A percentile compares a stretch with the other conserved stretches of the same genome.
Conservation (phyloP, 179 eudicot genomes). For the Beta macrorhiza region DNA sequence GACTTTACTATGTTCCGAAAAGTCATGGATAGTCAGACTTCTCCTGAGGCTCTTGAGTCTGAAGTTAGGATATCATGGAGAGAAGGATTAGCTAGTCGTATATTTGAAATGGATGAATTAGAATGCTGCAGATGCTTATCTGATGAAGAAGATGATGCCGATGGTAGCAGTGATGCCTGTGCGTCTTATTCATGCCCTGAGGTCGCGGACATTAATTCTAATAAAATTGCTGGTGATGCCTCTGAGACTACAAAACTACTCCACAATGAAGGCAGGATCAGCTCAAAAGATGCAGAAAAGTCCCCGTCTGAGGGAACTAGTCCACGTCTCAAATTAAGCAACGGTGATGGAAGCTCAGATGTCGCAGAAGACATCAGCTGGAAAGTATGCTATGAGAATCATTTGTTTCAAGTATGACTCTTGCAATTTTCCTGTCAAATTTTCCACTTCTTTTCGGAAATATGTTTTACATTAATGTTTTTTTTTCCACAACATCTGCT, state of each 20-base stretch:
- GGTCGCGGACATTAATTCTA: not conserved
- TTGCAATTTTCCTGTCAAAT: not conserved
- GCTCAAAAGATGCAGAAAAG: not conserved
- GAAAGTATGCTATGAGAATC: slow-evolving; percentile 43
- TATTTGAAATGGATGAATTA: slow-evolving; percentile 41
- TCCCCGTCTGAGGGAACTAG: slow-evolving; percentile 1
- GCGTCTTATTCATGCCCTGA: not conserved
- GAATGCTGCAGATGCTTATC: slow-evolving; percentile 33
- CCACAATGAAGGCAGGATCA: slow-evolving; percentile 1
- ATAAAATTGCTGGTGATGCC: not conserved
- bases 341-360: slow-evolving; percentile 2
- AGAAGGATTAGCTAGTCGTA: slow-evolving; percentile 50
- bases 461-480: not conserved
- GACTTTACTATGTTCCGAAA: slow-evolving; percentile 27
- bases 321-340: not conserved
- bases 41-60: slow-evolving; percentile 38
- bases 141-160: slow-evolving; percentile 29
- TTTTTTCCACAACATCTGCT: not conserved
- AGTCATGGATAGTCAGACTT: slow-evolving; percentile 28
- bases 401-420: slow-evolving; percentile 34
- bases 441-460: not conserved
- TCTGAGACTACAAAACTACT: not conserved
- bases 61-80: slow-evolving; percentile 60
- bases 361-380: slow-evolving; percentile 53
- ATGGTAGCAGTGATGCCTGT: not conserved